Percentiles rank a stretch among this genome's conserved stretches.
Conservation (phyloP, 1,284 basidiomycete genomes). For the Naganishia liquefaciens region DNA sequence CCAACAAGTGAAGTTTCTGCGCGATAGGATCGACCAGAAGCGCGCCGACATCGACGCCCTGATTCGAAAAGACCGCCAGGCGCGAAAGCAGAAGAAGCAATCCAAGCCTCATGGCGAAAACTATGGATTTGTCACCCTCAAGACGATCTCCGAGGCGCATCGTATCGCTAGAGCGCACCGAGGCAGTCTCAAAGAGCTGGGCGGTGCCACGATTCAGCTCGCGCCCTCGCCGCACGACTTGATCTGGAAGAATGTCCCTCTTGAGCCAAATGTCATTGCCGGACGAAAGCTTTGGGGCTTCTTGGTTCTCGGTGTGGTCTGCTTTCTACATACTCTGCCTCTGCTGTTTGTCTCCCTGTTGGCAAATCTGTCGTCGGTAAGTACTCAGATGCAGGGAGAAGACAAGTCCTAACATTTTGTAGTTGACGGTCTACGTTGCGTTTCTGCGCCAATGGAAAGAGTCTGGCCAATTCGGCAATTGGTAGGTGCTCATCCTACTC, state of each 20-base stretch:
- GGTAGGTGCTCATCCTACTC: conserved; percentile 43
- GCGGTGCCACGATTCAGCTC: conserved; percentile 48
- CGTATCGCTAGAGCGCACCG: conserved; percentile 51
- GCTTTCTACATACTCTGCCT: conserved; percentile 90
- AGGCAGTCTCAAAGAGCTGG: conserved; percentile 49
- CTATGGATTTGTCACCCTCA: conserved; percentile 90
- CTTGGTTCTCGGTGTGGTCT: conserved; percentile 70
- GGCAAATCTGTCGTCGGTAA: conserved; percentile 51
- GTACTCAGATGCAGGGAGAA: neutral
- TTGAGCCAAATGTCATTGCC: conserved; percentile 65
- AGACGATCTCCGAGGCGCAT: conserved; percentile 80
- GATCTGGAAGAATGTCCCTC: conserved; percentile 86
- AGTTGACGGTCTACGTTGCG: conserved; percentile 61
- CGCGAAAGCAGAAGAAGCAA: conserved; percentile 43
- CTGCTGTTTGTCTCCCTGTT: conserved; percentile 66
- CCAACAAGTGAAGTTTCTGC: conserved; percentile 61
- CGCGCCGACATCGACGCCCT: conserved; percentile 69
- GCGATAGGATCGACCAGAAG: conserved; percentile 76
- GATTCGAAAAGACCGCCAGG: conserved; percentile 46
- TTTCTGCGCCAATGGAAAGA: conserved; percentile 71
- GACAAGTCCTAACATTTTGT: conserved; percentile 31
- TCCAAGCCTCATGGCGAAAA: conserved; percentile 65
- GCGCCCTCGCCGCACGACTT: conserved; percentile 54
- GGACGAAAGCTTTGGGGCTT: conserved; percentile 73
- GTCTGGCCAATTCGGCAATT: conserved; percentile 57